These are phyloP conservation scores for Flaveria brownii DNA, from an alignment of 129 eudicot species.

Conservation along the genomic window DNA sequence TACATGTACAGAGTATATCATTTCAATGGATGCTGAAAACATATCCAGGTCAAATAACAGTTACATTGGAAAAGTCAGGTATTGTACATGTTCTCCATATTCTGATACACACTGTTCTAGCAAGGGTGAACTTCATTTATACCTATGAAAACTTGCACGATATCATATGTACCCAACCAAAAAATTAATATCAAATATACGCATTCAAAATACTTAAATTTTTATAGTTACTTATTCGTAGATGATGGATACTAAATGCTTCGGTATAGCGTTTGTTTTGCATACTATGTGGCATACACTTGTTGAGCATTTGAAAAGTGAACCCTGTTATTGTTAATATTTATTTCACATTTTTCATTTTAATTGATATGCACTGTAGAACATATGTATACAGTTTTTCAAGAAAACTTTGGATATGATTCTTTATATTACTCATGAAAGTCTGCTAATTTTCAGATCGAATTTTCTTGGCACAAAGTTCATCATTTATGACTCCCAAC, in stretches of 20 bases:
- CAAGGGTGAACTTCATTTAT: not conserved
- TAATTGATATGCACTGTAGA: not conserved
- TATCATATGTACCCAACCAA: not conserved
- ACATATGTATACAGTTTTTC: not conserved
- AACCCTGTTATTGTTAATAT: no score
- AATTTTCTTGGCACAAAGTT: slow-evolving; percentile 92
- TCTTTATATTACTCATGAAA: not conserved
- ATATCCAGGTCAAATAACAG: slow-evolving; percentile 80
- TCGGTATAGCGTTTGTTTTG: no score
- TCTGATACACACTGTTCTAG: not conserved
- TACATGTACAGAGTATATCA: slow-evolving; percentile 86
- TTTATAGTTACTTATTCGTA: not conserved
- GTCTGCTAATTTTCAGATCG: slow-evolving; percentile 55
- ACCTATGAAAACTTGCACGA: not conserved
- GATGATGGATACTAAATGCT: not conserved
- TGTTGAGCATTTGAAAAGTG: no score
- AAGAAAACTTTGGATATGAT: not conserved
- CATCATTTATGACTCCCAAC: slow-evolving; percentile 79
- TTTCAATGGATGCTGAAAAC: slow-evolving; percentile 80
- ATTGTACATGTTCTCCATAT: not conserved
- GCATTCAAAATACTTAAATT: not conserved
- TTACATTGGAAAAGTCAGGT: slow-evolving; percentile 88
- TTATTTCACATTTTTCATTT: not conserved
- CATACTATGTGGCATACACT: no score
- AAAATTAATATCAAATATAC: not conserved